phyloP scores from a whole-genome alignment of 805 yeast genomes.

The Kodamaea nitidulidarum region DNA sequence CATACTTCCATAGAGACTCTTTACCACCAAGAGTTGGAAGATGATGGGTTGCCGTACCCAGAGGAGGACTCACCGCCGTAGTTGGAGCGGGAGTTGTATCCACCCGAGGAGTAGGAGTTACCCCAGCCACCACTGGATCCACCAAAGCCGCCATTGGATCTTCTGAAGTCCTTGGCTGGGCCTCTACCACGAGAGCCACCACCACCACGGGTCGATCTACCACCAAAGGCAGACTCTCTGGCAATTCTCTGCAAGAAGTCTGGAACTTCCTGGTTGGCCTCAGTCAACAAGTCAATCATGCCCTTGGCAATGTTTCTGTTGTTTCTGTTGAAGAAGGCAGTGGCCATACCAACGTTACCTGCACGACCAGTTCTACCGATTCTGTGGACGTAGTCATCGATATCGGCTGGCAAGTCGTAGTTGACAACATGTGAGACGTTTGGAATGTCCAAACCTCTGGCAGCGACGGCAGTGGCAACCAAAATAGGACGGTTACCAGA shows the following conservation, averaged over 20 bases:
- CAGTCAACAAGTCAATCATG: conserved; percentile 77
- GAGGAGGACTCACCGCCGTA: conserved; percentile 20
- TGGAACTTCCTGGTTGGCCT: conserved; percentile 98
- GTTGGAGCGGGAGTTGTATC: conserved; percentile 11
- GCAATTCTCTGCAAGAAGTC: conserved; percentile 74
- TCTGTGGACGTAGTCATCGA: conserved; percentile 98
- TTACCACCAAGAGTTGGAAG: conserved; percentile 42
- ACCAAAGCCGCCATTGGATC: conserved; percentile 26
- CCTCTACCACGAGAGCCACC: conserved; percentile 45
- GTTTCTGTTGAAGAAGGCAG: conserved; percentile 96
- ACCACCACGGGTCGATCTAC: conserved; percentile 30
- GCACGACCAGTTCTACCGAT: conserved; percentile 99
- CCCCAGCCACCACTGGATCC: conserved; percentile 20
- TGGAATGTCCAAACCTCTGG: conserved; percentile 99
- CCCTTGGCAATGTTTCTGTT: conserved; percentile 88
- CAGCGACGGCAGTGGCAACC: conserved; percentile 99
- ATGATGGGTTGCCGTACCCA: conserved; percentile 34
- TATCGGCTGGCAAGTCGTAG: conserved; percentile 94
- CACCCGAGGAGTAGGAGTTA: conserved; percentile 17
- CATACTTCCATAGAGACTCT: conserved; percentile 5
- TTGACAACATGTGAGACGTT: conserved; percentile 97
- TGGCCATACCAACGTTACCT: conserved; percentile 97
- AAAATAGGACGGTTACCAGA: conserved; percentile 86
- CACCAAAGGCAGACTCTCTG: conserved; percentile 65
- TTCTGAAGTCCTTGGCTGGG: conserved; percentile 56